These are phyloP conservation scores for Phytophthora rubi DNA, from an alignment of 352 stramenopile genomes.

Conservation along the genomic window DNA sequence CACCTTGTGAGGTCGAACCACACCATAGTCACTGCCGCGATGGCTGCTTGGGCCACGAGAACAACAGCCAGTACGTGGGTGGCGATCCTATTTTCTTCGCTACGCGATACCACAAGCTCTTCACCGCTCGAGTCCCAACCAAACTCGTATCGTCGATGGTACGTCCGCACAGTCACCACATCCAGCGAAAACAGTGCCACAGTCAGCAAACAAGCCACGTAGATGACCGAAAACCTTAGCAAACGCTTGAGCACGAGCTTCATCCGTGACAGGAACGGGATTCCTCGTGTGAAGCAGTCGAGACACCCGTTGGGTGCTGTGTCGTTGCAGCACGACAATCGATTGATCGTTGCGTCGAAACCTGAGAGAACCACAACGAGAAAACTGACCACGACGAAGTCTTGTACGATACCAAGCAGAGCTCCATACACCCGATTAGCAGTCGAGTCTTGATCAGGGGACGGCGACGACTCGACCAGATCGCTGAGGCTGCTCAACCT, in stretches of 20 bases:
- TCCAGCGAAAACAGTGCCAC: slow-evolving; percentile 30
- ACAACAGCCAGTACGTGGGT: slow-evolving; percentile 6
- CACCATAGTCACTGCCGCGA: slow-evolving; percentile 20
- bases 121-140: slow-evolving; percentile 2
- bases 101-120: slow-evolving; percentile 1
- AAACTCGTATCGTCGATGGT: slow-evolving; percentile 26
- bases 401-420: slow-evolving; percentile 31
- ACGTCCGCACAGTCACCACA: slow-evolving; percentile 26
- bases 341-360: slow-evolving; percentile 37
- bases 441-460: slow-evolving; percentile 16
- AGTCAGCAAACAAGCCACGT: slow-evolving; percentile 23
- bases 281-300: slow-evolving; percentile 37
- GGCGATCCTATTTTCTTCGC: slow-evolving; percentile 10
- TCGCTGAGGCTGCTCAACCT: slow-evolving; percentile 29
- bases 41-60: slow-evolving; percentile 15
- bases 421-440: slow-evolving; percentile 12
- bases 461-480: slow-evolving; percentile 11
- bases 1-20: slow-evolving; percentile 41
- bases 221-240: slow-evolving; percentile 14
- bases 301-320: slow-evolving; percentile 37
- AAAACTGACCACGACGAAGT: slow-evolving; percentile 38
- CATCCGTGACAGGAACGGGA: slow-evolving; percentile 21
- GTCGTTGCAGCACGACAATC: slow-evolving; percentile 33
- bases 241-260: slow-evolving; percentile 39
- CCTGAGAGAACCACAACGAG: slow-evolving; percentile 20